phyloP scores from a whole-genome alignment of 2,329 filamentous ascomycete genomes.

The Calonectria henricotiae region DNA sequence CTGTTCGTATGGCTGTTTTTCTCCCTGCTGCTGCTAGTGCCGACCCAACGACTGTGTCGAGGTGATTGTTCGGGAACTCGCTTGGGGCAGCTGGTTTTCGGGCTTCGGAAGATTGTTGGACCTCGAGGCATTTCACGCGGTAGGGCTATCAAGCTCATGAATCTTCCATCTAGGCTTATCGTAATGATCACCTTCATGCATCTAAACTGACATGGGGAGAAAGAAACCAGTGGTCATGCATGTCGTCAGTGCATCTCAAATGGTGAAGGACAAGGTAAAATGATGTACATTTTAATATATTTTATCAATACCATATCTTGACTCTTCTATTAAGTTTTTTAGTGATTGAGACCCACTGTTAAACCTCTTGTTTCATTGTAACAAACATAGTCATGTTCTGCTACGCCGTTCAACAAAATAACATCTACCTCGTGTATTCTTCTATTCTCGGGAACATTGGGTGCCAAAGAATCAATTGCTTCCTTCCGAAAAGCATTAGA shows the following conservation, averaged over 20 bases:
- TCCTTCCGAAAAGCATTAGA: not conserved
- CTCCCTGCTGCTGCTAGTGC: not conserved
- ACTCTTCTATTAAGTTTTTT: not conserved
- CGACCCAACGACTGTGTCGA: not conserved
- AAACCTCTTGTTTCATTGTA: not conserved
- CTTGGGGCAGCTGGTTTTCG: not conserved
- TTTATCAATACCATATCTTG: not conserved
- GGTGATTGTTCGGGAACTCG: not conserved
- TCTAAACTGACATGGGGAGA: not conserved
- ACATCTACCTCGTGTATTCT: not conserved
- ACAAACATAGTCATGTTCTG: not conserved
- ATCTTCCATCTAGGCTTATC: not conserved
- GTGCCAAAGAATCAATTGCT: not conserved
- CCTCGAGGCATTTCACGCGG: not conserved
- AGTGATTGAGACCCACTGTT: not conserved
- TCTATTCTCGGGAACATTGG: not conserved
- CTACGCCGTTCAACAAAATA: not conserved
- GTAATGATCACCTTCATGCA: too few relatives aligned
- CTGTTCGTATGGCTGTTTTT: not conserved
- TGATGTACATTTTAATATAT: not conserved
- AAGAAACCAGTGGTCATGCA: not conserved
- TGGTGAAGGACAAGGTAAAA: too few relatives aligned
- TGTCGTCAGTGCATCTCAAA: too few relatives aligned
- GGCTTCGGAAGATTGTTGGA: not conserved
- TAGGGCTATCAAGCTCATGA: not conserved